A percentile compares a stretch with the other conserved stretches of the same genome.
Conservation (phyloP, 495 filamentous ascomycete genomes). For the Pseudevernia furfuracea region DNA sequence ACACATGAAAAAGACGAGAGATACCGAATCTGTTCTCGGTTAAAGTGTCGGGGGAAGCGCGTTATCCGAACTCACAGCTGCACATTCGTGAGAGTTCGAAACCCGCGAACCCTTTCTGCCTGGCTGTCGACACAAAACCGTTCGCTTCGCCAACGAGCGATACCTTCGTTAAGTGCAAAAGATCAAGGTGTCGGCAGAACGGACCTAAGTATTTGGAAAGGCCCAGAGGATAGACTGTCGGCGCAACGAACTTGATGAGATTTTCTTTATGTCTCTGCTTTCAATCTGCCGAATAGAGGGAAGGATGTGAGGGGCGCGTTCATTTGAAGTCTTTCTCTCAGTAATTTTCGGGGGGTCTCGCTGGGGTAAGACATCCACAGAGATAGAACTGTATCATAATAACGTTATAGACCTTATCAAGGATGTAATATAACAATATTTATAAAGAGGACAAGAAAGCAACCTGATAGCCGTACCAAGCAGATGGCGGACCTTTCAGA, state of each 20-base stretch:
- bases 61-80: background rate
- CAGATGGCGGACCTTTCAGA: background rate
- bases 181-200: background rate
- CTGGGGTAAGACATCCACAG: conserved; percentile 1
- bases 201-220: background rate
- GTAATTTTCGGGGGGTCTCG: background rate
- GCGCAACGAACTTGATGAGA: background rate
- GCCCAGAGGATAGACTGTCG: background rate
- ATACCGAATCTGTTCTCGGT: background rate
- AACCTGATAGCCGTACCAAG: background rate
- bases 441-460: background rate
- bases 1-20: background rate
- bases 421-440: background rate
- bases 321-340: background rate
- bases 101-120: background rate
- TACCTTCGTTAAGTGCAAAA: background rate
- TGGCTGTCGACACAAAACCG: background rate
- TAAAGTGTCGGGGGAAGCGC: background rate
- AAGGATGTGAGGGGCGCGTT: background rate
- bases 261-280: background rate
- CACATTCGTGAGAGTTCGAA: background rate
- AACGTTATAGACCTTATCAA: background rate
- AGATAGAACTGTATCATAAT: conserved; percentile 7
- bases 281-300: background rate
- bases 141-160: background rate